Evolutionary conservation across 768 basidiomycete genomes (phyloP).

Genomic region (Rhizopogon vinicolor): DNA sequence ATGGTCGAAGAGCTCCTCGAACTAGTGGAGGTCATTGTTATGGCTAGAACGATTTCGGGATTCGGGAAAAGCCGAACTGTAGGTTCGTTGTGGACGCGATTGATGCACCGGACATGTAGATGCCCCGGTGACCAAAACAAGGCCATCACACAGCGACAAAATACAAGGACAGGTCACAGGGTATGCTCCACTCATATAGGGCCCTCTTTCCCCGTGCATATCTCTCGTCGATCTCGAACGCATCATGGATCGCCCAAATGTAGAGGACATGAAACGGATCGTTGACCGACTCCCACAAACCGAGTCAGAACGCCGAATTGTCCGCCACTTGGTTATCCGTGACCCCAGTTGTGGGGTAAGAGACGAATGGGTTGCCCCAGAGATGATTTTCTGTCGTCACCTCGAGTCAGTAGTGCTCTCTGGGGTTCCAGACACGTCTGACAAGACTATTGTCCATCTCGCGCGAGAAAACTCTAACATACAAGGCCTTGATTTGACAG

Average conservation of each 20-base stretch:
- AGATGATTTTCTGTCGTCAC: constrained; percentile 56
- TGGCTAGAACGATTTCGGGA: not conserved
- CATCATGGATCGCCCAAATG: constrained; percentile 22
- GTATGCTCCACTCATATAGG: constrained; percentile 1
- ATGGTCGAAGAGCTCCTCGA: constrained; percentile 51
- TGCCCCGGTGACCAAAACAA: not conserved
- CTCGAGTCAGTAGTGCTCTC: constrained; percentile 67
- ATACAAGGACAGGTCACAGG: not conserved
- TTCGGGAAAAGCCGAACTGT: not conserved
- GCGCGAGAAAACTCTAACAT: constrained; percentile 61
- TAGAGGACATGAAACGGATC: constrained; percentile 54
- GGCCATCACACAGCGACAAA: not conserved
- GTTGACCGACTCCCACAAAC: constrained; percentile 55
- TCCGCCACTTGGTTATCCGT: constrained; percentile 56
- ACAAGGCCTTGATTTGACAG: constrained; percentile 70
- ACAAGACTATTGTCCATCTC: constrained; percentile 62
- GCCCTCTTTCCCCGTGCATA: not conserved
- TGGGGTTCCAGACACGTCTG: constrained; percentile 61
- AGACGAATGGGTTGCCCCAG: constrained; percentile 55
- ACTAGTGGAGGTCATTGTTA: constrained; percentile 23
- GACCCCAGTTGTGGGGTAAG: constrained; percentile 35
- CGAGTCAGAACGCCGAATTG: constrained; percentile 52
- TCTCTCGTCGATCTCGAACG: not conserved
- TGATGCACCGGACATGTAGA: not conserved
- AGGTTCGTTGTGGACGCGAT: not conserved